Base-by-base conservation (phyloP, 257 asterid genomes). In the Datura wrightii region DNA sequence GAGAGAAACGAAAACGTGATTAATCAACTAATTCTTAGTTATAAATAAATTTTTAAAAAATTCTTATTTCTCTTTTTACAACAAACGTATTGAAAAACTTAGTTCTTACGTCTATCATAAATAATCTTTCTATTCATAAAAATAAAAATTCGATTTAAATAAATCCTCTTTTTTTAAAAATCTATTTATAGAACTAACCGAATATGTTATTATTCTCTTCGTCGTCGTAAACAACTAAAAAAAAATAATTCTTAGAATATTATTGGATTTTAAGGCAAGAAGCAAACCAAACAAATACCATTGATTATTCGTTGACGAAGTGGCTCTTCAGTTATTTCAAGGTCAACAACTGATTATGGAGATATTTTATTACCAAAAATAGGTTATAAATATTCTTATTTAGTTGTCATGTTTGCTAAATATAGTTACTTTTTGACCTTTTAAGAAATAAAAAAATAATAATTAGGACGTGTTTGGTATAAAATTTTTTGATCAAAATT, bases 1-100 rank as follows among this genome's bases (percentile, higher is more conserved):
- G 76, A 74, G 81, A 74, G 11, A 74, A 74, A 74, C 3, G 6
- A 48, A 74, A 48, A 74, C 81, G 81, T 74, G 81, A 48, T 76
- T 50, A 11, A 50, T 13, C 19, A 76, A 24, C 41, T 11, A 44
- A 24, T 11, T 11, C 41, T 10, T 19, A 72, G 37, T 66, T 24
- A 24, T 24, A 24, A 24, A 24, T 24, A 24, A 24, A 24, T 24
- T 24, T 24, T 24, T 24, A 24, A 24, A 24, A 24, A 24, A 0
- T 24, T 24, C 31, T 24, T 24, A 24, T 24, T 24, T 24, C 31
- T 44, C 3, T 44, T 39, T 39, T 39, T 39, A 39, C 42, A 4
- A 39, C 15, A 55, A 13, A 55, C 8, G n/a, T 14, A 55, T 15
- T 55, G 19, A 4, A 55, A 24, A 24, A 24, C 0, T 24, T 24